A percentile compares a stretch with the other conserved stretches of the same genome.
Conservation (phyloP, 768 basidiomycete species). For the Tulasnella sp. region DNA sequence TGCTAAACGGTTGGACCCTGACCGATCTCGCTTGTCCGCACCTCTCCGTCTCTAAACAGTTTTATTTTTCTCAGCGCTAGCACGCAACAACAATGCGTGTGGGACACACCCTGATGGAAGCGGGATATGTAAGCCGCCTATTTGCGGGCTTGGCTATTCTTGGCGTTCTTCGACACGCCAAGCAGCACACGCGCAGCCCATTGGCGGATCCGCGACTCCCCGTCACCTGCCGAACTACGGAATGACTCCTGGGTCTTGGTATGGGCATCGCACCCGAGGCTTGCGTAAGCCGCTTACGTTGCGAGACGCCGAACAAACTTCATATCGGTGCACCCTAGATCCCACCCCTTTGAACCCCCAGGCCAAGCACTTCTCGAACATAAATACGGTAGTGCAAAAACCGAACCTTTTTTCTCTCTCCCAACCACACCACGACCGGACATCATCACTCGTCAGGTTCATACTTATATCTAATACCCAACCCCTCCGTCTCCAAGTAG, state of each 20-base stretch:
- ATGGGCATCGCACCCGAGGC: not conserved
- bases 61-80: not conserved
- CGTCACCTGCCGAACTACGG: not conserved
- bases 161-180: not conserved
- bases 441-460: not conserved
- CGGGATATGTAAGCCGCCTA: not conserved
- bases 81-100: no score
- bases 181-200: not conserved
- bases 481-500: not conserved
- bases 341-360: not conserved
- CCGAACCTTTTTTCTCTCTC: not conserved
- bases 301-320: not conserved
- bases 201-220: not conserved
- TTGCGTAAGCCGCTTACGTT: not conserved
- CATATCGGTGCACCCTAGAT: not conserved
- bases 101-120: not conserved
- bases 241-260: not conserved
- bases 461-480: not conserved
- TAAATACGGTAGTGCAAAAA: not conserved
- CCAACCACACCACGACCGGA: not conserved
- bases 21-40: not conserved
- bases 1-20: not conserved
- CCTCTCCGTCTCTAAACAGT: not conserved
- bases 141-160: not conserved
- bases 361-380: not conserved